Evolutionary conservation across 257 asterid genomes (phyloP), one percentile per base, ranked within the genome.

Genomic region (Catharanthus roseus): DNA sequence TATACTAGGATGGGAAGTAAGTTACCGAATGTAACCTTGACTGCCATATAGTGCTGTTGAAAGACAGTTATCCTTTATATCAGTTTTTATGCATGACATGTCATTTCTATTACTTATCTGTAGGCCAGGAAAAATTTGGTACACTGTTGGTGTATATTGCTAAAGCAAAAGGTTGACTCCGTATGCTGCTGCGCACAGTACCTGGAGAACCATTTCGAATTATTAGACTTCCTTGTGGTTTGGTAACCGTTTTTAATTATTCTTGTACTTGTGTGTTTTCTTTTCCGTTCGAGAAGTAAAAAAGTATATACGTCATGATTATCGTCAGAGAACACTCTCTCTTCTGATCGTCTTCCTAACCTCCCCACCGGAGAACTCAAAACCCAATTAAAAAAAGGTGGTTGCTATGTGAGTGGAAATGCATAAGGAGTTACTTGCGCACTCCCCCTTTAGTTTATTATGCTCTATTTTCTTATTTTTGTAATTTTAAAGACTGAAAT

Each of bases 1-100:
- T 29, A 85, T 84, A 78, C 81, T 95, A 80, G 96, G 97, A 75
- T 95, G 99, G 99, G 99, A 95, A 83, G 99, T 91, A 86, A 83
- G 97, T 84, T 69, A 45, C 42, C 61, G 1, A 47, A 42, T 11
- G 65, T 53, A 29, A 31, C 68, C 21, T 66, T 21, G 50, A 65
- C 56, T 65, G 33, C 68, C 24, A 36, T 45, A 23, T 49, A 41
- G 44, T 18, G 15, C 15, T 33, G 18, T 50, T 49, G 41, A 38
- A 42, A 63, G 67, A 63, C 69, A 47, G 50, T 57, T 56, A 67
- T 28, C 34, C 7, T 13, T 71, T 65, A 61, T 51, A 33, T 45
- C 50, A 38, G 19, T 50, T 77, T 73, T 66, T 42, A 56, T 72
- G 65, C 56, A 77, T 84, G 70, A 76, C 70, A 54, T 68, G 68